Evolutionary conservation across 2,329 filamentous ascomycete species (phyloP).

Genomic region (Fusarium sp.): DNA sequence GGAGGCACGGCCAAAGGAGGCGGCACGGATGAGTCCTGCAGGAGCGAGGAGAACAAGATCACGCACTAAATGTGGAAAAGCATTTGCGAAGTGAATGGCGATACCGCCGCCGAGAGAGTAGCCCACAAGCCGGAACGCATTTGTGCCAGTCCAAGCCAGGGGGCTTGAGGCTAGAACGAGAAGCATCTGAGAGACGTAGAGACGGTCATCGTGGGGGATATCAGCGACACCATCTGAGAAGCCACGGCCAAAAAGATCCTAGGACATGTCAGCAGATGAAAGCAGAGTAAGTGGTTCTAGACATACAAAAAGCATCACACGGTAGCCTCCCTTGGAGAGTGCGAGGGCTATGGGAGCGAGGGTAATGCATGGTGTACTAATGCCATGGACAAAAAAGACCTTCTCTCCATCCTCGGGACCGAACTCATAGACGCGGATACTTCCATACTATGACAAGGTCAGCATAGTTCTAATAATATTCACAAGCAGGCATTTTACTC

Average conservation of each 20-base stretch:
- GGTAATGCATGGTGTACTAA: slow-evolving; percentile 83
- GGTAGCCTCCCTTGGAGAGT: slow-evolving; percentile 75
- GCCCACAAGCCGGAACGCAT: slow-evolving; percentile 75
- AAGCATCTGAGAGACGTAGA: slow-evolving; percentile 79
- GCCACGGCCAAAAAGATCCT: slow-evolving; percentile 77
- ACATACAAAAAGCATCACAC: slow-evolving; percentile 81
- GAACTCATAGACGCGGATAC: slow-evolving; percentile 83
- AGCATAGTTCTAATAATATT: slow-evolving; percentile 8
- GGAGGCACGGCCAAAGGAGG: slow-evolving; percentile 62
- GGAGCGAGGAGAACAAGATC: slow-evolving; percentile 83
- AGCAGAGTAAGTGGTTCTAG: slow-evolving; percentile 8
- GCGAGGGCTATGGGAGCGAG: slow-evolving; percentile 74
- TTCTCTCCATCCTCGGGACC: slow-evolving; percentile 79
- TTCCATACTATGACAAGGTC: slow-evolving; percentile 67
- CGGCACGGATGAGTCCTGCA: slow-evolving; percentile 74
- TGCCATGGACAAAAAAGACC: slow-evolving; percentile 83
- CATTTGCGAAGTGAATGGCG: slow-evolving; percentile 76
- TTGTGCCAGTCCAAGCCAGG: slow-evolving; percentile 71
- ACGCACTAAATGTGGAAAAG: slow-evolving; percentile 76
- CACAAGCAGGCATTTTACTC: slow-evolving; percentile 31
- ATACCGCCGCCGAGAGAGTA: slow-evolving; percentile 88
- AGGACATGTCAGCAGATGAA: slow-evolving; percentile 6
- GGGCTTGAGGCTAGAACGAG: slow-evolving; percentile 77
- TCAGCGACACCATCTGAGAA: slow-evolving; percentile 73
- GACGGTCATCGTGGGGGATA: slow-evolving; percentile 76